Evolutionary conservation across 805 yeast genomes (phyloP).

Genomic region (Saccharomycopsis schoenii): DNA sequence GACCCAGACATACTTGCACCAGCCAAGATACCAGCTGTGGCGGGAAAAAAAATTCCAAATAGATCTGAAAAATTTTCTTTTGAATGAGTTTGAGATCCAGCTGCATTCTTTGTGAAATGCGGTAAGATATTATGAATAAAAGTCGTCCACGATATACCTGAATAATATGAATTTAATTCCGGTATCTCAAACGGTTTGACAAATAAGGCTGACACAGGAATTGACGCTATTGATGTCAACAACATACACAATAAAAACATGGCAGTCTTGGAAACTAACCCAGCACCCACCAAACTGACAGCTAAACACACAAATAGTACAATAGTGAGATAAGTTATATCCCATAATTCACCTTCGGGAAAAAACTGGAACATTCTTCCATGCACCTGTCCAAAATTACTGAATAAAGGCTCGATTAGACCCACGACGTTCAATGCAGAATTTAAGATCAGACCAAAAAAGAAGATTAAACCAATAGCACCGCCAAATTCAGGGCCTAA

Average conservation of each 20-base stretch:
- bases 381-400: slow-evolving; percentile 54
- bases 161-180: slow-evolving; percentile 38
- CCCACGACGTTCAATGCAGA: slow-evolving; percentile 93
- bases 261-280: slow-evolving; percentile 75
- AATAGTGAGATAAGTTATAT: slow-evolving; percentile 59
- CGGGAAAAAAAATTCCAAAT: slow-evolving; percentile 95
- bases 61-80: slow-evolving; percentile 74
- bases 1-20: slow-evolving; percentile 99
- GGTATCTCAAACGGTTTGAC: slow-evolving; percentile 51
- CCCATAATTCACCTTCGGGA: slow-evolving; percentile 65
- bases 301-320: slow-evolving; percentile 63
- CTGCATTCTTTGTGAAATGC: slow-evolving; percentile 79
- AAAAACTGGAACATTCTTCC: slow-evolving; percentile 48
- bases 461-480: slow-evolving; percentile 89
- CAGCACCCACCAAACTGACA: slow-evolving; percentile 72
- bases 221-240: slow-evolving; percentile 62
- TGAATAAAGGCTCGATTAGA: slow-evolving; percentile 79
- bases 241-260: slow-evolving; percentile 58
- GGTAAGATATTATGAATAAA: slow-evolving; percentile 63
- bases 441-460: slow-evolving; percentile 87
- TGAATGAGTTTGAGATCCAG: slow-evolving; percentile 59
- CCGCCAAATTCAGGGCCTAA: slow-evolving; percentile 99
- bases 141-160: slow-evolving; percentile 69
- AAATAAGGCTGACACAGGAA: slow-evolving; percentile 68
- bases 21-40: slow-evolving; percentile 97